Evolutionary conservation across 1,284 basidiomycete species (phyloP).

Genomic region (Porogramme epimiltina): DNA sequence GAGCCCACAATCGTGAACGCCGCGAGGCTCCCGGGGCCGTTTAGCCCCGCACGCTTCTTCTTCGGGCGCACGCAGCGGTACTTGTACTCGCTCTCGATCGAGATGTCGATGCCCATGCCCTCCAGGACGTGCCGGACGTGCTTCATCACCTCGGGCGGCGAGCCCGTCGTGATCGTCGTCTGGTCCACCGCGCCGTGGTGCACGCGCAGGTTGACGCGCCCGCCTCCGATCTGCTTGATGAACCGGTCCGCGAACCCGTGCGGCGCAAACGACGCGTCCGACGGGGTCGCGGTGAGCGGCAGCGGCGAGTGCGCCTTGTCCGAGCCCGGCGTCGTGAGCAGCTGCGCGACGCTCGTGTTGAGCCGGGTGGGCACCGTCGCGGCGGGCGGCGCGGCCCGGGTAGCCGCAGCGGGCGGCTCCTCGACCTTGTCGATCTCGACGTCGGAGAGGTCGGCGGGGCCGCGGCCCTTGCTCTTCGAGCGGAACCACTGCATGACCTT

Average conservation of each 20-base stretch:
- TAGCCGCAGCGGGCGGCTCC: constrained; percentile 11
- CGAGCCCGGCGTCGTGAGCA: constrained; percentile 26
- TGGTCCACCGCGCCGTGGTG: constrained; percentile 95
- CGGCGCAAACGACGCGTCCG: constrained; percentile 46
- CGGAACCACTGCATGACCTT: constrained; percentile 86
- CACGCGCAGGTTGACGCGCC: constrained; percentile 70
- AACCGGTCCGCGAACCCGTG: constrained; percentile 46
- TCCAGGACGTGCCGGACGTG: constrained; percentile 81
- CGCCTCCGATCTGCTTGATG: constrained; percentile 32
- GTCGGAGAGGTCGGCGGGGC: constrained; percentile 33
- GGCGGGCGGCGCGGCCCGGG: constrained; percentile 24
- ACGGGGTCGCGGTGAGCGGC: constrained; percentile 37
- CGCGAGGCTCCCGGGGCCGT: constrained; percentile 49
- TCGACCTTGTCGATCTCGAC: constrained; percentile 33
- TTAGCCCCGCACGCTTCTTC: constrained; percentile 57
- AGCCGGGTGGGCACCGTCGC: constrained; percentile 28
- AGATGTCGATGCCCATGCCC: constrained; percentile 90
- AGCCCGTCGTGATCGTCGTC: constrained; percentile 83
- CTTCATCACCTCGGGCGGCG: constrained; percentile 86
- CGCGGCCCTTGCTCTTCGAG: constrained; percentile 59
- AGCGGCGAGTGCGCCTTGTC: constrained; percentile 29
- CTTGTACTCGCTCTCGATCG: constrained; percentile 88
- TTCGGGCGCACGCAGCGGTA: constrained; percentile 80
- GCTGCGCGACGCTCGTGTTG: constrained; percentile 21
- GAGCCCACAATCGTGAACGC: constrained; percentile 79